Conservation (phyloP, 495 filamentous ascomycete species). For the Trichoderma asperelloides region DNA sequence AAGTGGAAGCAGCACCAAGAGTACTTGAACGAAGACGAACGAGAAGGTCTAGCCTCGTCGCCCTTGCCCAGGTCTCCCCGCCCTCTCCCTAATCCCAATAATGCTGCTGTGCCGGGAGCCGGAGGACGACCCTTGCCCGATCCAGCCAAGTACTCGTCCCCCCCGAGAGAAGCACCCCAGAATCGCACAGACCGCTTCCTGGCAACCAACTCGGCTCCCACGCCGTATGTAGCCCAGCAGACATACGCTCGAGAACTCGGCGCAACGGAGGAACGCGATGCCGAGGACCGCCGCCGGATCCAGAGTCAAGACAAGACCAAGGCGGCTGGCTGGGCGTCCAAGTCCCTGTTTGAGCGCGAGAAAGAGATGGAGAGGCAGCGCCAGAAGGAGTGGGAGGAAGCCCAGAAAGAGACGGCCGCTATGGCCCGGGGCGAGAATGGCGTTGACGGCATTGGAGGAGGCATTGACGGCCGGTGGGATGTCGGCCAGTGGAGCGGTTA, state of each 20-base stretch:
- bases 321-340: slow-evolving; percentile 66
- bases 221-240: slow-evolving; percentile 21
- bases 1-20: slow-evolving; percentile 57
- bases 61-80: neutral
- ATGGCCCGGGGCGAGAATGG: slow-evolving; percentile 41
- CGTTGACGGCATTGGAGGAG: slow-evolving; percentile 46
- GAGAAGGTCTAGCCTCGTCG: neutral
- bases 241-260: slow-evolving; percentile 51
- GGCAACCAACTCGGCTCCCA: slow-evolving; percentile 31
- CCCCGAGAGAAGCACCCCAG: slow-evolving; percentile 16
- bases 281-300: slow-evolving; percentile 57
- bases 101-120: neutral
- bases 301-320: slow-evolving; percentile 60
- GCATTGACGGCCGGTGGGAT: slow-evolving; percentile 63
- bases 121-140: slow-evolving; percentile 23
- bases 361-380: slow-evolving; percentile 93
- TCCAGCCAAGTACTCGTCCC: slow-evolving; percentile 22
- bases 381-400: slow-evolving; percentile 90
- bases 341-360: slow-evolving; percentile 82
- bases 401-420: slow-evolving; percentile 62
- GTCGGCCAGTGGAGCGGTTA: slow-evolving; percentile 79
- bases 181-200: slow-evolving; percentile 37
- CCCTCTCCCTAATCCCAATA: slow-evolving; percentile 6
- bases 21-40: slow-evolving; percentile 18
- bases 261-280: slow-evolving; percentile 54